Percentiles rank a stretch among this genome's conserved stretches.
phyloP scores from a whole-genome alignment of 495 filamentous ascomycete species.

The Acidiella bohemica region DNA sequence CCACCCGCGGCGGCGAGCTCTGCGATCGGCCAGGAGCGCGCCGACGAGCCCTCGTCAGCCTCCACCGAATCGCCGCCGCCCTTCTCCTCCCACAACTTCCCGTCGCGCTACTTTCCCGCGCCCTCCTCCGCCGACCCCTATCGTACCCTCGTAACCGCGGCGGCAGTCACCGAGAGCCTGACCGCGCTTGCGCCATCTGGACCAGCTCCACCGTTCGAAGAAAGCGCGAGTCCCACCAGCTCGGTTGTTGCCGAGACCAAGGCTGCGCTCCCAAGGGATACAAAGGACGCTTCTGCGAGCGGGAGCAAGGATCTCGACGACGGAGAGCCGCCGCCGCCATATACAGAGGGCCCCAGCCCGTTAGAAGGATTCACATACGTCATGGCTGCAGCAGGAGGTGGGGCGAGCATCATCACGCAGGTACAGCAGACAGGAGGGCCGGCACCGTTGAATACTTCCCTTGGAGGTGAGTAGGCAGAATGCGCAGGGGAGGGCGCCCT shows the following conservation, averaged over 20 bases:
- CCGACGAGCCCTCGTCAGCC: conserved; percentile 49
- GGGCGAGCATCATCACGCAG: conserved; percentile 96
- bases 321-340: conserved; percentile 85
- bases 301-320: conserved; percentile 67
- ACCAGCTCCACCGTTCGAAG: conserved; percentile 26
- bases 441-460: conserved; percentile 61
- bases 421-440: conserved; percentile 82
- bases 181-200: conserved; percentile 40
- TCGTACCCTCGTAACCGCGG: conserved; percentile 39
- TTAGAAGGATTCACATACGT: conserved; percentile 89
- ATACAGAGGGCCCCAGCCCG: conserved; percentile 86
- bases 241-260: conserved; percentile 59
- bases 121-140: conserved; percentile 37
- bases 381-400: conserved; percentile 93
- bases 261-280: conserved; percentile 63
- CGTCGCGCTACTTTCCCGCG: conserved; percentile 27
- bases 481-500: not conserved
- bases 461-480: conserved; percentile 37
- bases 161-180: conserved; percentile 28
- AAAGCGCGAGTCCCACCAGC: conserved; percentile 26
- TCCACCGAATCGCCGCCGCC: conserved; percentile 42
- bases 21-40: conserved; percentile 18
- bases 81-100: conserved; percentile 51
- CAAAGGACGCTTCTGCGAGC: too few species aligned
- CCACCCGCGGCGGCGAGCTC: too few species aligned